Evolutionary conservation across 2,329 filamentous ascomycete species (phyloP), one percentile per base, ranked within the genome.

Genomic region (Canariomyces notabilis): DNA sequence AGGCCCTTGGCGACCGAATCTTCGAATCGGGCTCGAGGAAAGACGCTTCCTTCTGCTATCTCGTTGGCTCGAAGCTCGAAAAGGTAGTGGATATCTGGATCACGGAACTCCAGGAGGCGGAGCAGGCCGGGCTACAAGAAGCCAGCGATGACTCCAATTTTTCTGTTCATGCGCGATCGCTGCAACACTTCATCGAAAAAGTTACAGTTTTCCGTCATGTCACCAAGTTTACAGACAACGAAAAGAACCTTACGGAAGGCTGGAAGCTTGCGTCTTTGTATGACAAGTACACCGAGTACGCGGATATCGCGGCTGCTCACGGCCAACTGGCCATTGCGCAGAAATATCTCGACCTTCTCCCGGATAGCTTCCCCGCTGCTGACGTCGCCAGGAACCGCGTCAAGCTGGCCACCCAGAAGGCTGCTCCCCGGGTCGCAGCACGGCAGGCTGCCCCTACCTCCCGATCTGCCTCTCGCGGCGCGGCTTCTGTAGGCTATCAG

Each of bases 31-130:
- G 79, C 18, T 77, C 83, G 32, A 79, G 88, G 52, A 91, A 95
- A 64, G 88, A 98, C 66, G 93, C 93, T 26, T 90, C 89, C 1
- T 95, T 98, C 77, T 98, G 94, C 68, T 98, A 90, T 67, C 73
- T 98, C 51, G 89, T 91, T 36, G 91, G 93, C 49, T 95, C 91
- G 15, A 97, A 96, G 70, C 76, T 98, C 4, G 91, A 98, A 67
- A 98, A 98, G 77, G 91, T 97, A 19, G 87, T 97, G 37, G 78
- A 78, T 29, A 96, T 97, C 61, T 98, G 93, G 93, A 84, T 91
- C 44, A 76, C 86, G 41, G 90, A 97, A 67, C 79, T 97, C 14
- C 79, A 89, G 55, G 89, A 97, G 67, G 79, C 82, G 19, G 89
- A 96, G 66, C 80, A 85, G 58, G 80, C 82, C 36, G 82, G 81